phyloP scores from a whole-genome alignment of 768 basidiomycete genomes.

The Suillus ampliporus region DNA sequence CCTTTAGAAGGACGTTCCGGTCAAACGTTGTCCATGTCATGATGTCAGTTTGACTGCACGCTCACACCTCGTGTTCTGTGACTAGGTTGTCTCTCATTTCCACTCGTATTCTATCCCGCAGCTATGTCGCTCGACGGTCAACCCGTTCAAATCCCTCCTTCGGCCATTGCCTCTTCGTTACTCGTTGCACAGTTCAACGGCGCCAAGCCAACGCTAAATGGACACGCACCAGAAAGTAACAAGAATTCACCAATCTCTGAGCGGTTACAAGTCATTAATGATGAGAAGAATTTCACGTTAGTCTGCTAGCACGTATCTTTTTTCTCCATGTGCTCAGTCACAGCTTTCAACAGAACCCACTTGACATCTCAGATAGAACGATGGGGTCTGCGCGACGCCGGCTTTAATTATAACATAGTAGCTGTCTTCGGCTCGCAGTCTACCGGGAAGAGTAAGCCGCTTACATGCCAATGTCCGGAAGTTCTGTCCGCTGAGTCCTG shows the following conservation, averaged over 20 bases:
- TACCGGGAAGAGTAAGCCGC: conserved; percentile 85
- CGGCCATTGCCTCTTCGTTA: neutral
- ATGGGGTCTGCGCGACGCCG: conserved; percentile 90
- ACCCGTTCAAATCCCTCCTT: neutral
- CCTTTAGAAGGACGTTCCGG: neutral
- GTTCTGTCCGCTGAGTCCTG: neutral
- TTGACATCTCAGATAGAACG: conserved; percentile 74
- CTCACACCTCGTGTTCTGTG: conserved; percentile 12
- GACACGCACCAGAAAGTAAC: conserved; percentile 20
- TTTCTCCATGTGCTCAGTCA: conserved; percentile 8
- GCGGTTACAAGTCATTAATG: conserved; percentile 85
- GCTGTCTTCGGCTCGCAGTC: conserved; percentile 96
- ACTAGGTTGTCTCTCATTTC: conserved; percentile 15
- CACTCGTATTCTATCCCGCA: conserved; percentile 8
- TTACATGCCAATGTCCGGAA: conserved; percentile 1
- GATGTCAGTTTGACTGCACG: conserved; percentile 7
- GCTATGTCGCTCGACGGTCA: conserved; percentile 10
- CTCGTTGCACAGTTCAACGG: conserved; percentile 12
- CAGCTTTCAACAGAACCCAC: conserved; percentile 50
- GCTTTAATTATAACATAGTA: conserved; percentile 96
- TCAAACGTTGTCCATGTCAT: conserved; percentile 10
- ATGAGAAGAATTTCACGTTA: conserved; percentile 94
- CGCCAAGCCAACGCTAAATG: conserved; percentile 18
- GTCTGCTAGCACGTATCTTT: conserved; percentile 35
- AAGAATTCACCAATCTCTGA: conserved; percentile 44